Evolutionary conservation across 225 moss, liverwort and hornwort species (phyloP).

Genomic region (Antitrichia curtipendula): DNA sequence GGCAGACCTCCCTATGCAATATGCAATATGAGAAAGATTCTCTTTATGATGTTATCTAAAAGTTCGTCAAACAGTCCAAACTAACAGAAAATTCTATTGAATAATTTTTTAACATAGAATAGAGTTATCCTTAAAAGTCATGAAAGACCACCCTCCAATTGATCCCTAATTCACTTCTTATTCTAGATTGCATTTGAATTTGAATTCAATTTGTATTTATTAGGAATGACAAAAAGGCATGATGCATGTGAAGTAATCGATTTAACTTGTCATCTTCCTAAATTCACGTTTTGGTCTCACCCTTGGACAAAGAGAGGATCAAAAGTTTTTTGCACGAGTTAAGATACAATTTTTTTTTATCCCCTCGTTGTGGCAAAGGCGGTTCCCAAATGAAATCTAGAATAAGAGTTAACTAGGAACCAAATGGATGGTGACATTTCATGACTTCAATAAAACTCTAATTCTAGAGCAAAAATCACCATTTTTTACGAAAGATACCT

Average conservation of each 20-base stretch:
- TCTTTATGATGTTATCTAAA: neutral
- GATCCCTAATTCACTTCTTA: neutral
- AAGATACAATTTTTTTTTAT: neutral
- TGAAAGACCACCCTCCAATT: neutral
- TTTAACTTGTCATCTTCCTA: neutral
- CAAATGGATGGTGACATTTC: neutral
- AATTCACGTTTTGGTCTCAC: neutral
- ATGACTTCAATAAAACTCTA: neutral
- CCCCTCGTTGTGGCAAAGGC: too few relatives aligned
- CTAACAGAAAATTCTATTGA: too few relatives aligned
- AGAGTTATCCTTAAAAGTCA: neutral
- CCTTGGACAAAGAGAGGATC: neutral
- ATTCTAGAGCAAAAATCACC: neutral
- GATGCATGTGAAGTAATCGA: neutral
- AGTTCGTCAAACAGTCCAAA: neutral
- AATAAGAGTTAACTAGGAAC: too few relatives aligned
- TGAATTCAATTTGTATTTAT: neutral
- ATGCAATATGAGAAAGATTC: neutral
- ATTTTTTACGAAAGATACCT: conserved; percentile 29
- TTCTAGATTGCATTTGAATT: neutral
- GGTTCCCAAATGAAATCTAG: neutral
- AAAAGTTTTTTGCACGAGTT: neutral
- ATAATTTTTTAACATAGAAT: neutral
- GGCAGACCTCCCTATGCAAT: neutral
- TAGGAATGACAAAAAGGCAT: neutral